Conservation (phyloP, 2,329 filamentous ascomycete genomes). For the Orbilia ellipsospora region DNA sequence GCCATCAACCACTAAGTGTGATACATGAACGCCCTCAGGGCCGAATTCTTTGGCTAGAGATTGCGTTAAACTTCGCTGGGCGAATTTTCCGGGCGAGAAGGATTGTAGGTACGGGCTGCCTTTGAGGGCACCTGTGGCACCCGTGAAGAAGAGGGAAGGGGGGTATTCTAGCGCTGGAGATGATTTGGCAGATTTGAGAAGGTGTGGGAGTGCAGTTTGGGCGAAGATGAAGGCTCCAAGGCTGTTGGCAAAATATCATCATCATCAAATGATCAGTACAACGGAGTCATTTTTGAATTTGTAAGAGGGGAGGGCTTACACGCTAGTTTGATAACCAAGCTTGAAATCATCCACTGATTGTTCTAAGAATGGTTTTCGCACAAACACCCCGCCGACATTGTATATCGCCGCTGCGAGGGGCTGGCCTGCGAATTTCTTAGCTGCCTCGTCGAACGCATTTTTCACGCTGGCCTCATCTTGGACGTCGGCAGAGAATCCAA, state of each 20-base stretch:
- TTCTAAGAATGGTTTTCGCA: conserved; percentile 71
- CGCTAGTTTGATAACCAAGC: conserved; percentile 64
- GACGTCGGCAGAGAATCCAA: conserved; percentile 76
- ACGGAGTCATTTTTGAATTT: background rate
- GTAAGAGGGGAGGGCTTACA: conserved; percentile 64
- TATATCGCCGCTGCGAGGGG: conserved; percentile 75
- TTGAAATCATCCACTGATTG: conserved; percentile 67
- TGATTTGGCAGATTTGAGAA: conserved; percentile 70
- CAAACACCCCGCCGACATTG: conserved; percentile 71
- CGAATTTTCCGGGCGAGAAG: conserved; percentile 85
- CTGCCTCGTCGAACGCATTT: conserved; percentile 72
- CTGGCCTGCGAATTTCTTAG: conserved; percentile 69
- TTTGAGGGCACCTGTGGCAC: conserved; percentile 82
- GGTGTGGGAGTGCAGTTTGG: conserved; percentile 75
- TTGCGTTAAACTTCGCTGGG: conserved; percentile 77
- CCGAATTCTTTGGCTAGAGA: conserved; percentile 85
- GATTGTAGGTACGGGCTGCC: conserved; percentile 75
- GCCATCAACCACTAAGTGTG: conserved; percentile 84
- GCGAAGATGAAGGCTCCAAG: conserved; percentile 81
- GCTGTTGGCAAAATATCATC: conserved; percentile 60
- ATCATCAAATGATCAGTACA: too few species aligned
- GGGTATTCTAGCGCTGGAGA: conserved; percentile 68
- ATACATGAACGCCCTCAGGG: conserved; percentile 83
- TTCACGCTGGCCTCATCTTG: conserved; percentile 68
- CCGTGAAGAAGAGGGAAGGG: conserved; percentile 85